Percentiles rank a stretch among this genome's conserved stretches.
Conservation (phyloP, 2,329 filamentous ascomycete genomes). For the Fusarium camptoceras region DNA sequence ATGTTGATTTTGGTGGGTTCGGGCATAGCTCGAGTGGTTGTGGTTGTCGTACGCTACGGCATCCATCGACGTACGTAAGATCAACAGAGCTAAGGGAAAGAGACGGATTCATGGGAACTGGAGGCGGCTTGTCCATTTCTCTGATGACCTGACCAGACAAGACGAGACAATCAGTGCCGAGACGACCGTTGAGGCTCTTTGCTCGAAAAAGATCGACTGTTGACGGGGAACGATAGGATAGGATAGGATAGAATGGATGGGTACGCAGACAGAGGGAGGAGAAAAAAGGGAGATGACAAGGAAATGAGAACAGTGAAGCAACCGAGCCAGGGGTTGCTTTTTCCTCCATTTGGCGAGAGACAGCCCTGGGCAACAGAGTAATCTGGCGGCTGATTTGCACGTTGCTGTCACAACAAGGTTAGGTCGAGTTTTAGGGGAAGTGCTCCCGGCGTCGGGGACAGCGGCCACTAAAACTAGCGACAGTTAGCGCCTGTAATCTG, state of each 20-base stretch:
- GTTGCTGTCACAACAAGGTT: constrained; percentile 26
- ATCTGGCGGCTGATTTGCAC: constrained; percentile 24
- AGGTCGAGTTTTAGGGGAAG: constrained; percentile 18
- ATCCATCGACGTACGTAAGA: constrained; percentile 37
- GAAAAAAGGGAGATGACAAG: constrained; percentile 25
- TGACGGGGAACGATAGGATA: constrained; percentile 4
- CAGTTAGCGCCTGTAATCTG: constrained; percentile 27
- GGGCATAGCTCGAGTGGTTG: constrained; percentile 28
- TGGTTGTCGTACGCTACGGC: constrained; percentile 33
- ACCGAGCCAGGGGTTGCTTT: constrained; percentile 30
- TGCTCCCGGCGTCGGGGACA: constrained; percentile 25
- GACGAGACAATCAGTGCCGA: constrained; percentile 22
- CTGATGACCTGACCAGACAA: constrained; percentile 25
- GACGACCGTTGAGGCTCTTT: constrained; percentile 35
- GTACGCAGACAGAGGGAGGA: constrained; percentile 9
- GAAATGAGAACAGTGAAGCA: constrained; percentile 19
- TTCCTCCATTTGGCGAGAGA: constrained; percentile 14
- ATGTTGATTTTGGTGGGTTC: constrained; percentile 21
- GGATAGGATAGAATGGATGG: neutral
- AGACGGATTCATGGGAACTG: constrained; percentile 34
- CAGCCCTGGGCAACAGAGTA: constrained; percentile 9
- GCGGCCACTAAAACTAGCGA: constrained; percentile 39
- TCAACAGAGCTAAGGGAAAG: constrained; percentile 30
- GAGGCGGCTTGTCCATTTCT: constrained; percentile 37
- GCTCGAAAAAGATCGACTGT: constrained; percentile 6